Evolutionary conservation across 2,329 filamentous ascomycete species (phyloP).

Genomic region (Trichoderma breve): DNA sequence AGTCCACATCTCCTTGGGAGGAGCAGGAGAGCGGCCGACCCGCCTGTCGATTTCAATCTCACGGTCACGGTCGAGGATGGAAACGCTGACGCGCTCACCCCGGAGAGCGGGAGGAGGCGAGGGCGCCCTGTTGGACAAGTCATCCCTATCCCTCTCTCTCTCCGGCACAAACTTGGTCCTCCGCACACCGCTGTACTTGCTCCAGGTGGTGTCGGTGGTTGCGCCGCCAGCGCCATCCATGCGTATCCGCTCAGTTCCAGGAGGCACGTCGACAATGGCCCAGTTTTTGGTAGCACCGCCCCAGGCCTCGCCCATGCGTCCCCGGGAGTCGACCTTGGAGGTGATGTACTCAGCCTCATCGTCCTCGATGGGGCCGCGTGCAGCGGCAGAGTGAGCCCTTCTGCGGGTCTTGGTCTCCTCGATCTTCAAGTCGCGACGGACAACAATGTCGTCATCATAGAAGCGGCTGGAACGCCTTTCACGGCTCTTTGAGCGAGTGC

Average conservation of each 20-base stretch:
- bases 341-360: slow-evolving; percentile 65
- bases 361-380: slow-evolving; percentile 39
- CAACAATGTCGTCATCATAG: slow-evolving; percentile 65
- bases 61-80: slow-evolving; percentile 46
- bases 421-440: slow-evolving; percentile 55
- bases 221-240: slow-evolving; percentile 77
- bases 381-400: slow-evolving; percentile 52
- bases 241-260: slow-evolving; percentile 76
- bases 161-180: slow-evolving; percentile 72
- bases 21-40: slow-evolving; percentile 38
- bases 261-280: slow-evolving; percentile 80
- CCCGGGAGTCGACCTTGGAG: slow-evolving; percentile 55
- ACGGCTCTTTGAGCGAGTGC: slow-evolving; percentile 38
- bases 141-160: slow-evolving; percentile 44
- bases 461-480: slow-evolving; percentile 40
- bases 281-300: slow-evolving; percentile 74
- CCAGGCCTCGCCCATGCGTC: slow-evolving; percentile 69
- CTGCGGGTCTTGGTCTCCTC: slow-evolving; percentile 44
- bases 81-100: slow-evolving; percentile 45
- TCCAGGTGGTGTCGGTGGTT: slow-evolving; percentile 74
- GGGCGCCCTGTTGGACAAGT: slow-evolving; percentile 30
- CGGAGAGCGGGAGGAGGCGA: slow-evolving; percentile 31
- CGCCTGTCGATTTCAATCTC: slow-evolving; percentile 54
- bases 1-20: slow-evolving; percentile 77
- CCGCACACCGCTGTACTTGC: slow-evolving; percentile 74